These are phyloP conservation scores for Lachancea sp. DNA, from an alignment of 805 yeast species.

Conservation along the genomic window DNA sequence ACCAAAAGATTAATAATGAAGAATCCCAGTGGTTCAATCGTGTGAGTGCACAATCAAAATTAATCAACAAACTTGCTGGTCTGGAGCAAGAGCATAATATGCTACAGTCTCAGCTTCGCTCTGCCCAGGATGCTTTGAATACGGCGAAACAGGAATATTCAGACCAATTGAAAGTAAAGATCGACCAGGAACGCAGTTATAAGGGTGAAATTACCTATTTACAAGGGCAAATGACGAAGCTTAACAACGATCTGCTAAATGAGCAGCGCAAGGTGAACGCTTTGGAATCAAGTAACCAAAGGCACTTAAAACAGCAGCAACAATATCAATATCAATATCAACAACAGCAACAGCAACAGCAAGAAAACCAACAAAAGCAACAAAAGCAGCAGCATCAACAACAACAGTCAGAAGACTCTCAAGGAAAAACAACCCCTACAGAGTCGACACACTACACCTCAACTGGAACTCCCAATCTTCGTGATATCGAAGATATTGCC, in stretches of 20 bases:
- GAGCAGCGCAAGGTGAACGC: constrained; percentile 3
- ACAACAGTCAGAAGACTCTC: background rate
- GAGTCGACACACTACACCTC: constrained; percentile 1
- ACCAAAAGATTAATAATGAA: constrained; percentile 42
- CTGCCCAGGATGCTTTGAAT: constrained; percentile 2
- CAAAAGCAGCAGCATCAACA: background rate
- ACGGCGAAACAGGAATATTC: constrained; percentile 1
- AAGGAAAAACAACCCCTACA: background rate
- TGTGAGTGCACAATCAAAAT: constrained; percentile 12
- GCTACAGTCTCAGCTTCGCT: constrained; percentile 6
- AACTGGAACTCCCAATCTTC: constrained; percentile 31
- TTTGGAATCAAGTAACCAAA: background rate
- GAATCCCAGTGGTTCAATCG: constrained; percentile 31
- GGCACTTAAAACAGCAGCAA: background rate
- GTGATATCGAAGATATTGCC: constrained; percentile 31
- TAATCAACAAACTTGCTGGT: constrained; percentile 7
- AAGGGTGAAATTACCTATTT: constrained; percentile 2
- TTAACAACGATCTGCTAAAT: background rate
- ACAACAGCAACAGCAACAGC: background rate
- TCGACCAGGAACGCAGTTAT: constrained; percentile 1
- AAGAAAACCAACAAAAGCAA: constrained; percentile 1
- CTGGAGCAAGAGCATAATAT: constrained; percentile 12
- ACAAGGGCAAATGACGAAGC: constrained; percentile 2
- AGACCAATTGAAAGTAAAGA: background rate
- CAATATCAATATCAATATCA: background rate